Base-by-base conservation (phyloP, 2,329 filamentous ascomycete genomes). In the Blumeria hordei region DNA sequence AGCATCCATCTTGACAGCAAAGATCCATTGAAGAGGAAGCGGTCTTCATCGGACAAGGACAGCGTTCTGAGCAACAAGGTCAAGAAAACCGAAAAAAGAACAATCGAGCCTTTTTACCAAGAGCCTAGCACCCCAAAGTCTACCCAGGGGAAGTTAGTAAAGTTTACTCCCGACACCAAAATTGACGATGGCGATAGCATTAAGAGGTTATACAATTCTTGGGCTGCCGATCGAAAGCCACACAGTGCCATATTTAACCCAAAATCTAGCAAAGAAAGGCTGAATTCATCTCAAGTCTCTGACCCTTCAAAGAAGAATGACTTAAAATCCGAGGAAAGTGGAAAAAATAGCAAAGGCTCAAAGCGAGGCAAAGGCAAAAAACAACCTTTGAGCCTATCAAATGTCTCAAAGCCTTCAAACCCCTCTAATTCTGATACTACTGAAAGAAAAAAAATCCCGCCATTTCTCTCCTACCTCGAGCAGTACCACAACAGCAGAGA, bases 391-490 rank as follows among this genome's bases (percentile, higher is more conserved):
- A 32, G 18, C n/a, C n/a, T 11, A 3, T 18, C 12, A 14, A 55
- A 39, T 28, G n/a, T 33, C 21, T 12, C 34, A 14, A 59, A 55
- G 21, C 57, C 57, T 55, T 56, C 37, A 21, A 59, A 58, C 34
- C 54, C 55, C 32, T 32, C 56, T 18, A 64, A 62, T 54, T 53
- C 56, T 44, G 44, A 55, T 5, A 59, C 56, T 33, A 58, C 58
- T 53, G 35, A 44, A 9, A 41, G 54, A 4, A 34, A 53, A 32
- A 63, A 67, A 53, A 68, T 80, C 55, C 73, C 77, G 50, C 75
- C 81, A 12, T 81, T 87, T 56, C 72, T 93, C 14, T 73, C 77
- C 54, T 95, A 95, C 66, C 75, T 95, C 47, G 74, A 74, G 50
- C 78, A 81, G 64, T 94, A 88, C 74, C 74, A 85, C 68, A 75